Conservation (phyloP, 768 basidiomycete genomes). For the Gloeopeniophorella convolvens region DNA sequence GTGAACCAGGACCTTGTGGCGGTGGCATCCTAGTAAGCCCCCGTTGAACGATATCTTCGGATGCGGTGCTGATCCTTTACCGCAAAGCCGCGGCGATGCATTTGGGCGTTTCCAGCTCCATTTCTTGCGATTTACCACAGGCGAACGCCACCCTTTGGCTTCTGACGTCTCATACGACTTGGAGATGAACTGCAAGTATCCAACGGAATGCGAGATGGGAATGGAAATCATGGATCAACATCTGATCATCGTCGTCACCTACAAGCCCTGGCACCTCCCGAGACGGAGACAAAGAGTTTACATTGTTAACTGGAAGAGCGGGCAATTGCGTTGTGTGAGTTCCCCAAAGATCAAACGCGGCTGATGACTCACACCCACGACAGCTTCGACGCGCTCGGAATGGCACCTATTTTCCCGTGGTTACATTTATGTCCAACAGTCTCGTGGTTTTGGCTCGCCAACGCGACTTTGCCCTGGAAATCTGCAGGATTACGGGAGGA, state of each 20-base stretch:
- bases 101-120: constrained; percentile 5
- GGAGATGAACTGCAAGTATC: constrained; percentile 12
- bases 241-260: constrained; percentile 7
- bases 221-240: constrained; percentile 13
- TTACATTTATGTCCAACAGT: constrained; percentile 12
- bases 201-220: constrained; percentile 6
- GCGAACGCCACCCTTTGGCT: constrained; percentile 1
- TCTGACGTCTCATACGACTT: neutral
- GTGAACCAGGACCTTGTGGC: constrained; percentile 12
- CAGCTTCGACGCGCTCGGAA: constrained; percentile 11
- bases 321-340: constrained; percentile 8
- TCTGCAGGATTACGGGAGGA: constrained; percentile 6
- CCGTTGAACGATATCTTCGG: neutral
- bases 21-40: constrained; percentile 10
- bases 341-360: neutral
- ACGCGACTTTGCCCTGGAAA: constrained; percentile 12
- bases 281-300: constrained; percentile 8
- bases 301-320: constrained; percentile 9
- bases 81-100: constrained; percentile 3
- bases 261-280: constrained; percentile 6
- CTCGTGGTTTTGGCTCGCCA: constrained; percentile 10
- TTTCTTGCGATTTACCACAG: constrained; percentile 9
- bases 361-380: neutral
- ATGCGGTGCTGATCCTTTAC: constrained; percentile 29
- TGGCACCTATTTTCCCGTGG: constrained; percentile 11